Percentiles rank a stretch among this genome's conserved stretches.
phyloP scores from a whole-genome alignment of 1,284 basidiomycete species.

The Stereum hirsutum region DNA sequence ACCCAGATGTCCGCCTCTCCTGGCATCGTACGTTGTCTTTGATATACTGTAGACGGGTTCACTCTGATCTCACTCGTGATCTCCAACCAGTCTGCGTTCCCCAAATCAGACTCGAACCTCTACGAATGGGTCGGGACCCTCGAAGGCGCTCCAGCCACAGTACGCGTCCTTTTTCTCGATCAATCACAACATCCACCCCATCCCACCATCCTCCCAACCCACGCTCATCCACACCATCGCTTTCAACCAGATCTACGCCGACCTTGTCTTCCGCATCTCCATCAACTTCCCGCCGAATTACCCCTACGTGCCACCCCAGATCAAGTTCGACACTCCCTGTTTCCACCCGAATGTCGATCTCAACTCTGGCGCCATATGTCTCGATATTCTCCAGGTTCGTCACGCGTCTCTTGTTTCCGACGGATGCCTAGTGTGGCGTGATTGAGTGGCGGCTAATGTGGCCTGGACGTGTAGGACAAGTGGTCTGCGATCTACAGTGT shows the following conservation, averaged over 20 bases:
- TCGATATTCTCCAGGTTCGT: conserved; percentile 72
- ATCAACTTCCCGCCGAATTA: conserved; percentile 80
- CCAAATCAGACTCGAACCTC: conserved; percentile 72
- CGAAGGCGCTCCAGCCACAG: conserved; percentile 69
- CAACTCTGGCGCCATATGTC: conserved; percentile 69
- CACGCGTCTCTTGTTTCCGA: neutral
- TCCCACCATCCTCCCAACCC: neutral
- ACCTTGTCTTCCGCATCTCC: conserved; percentile 69
- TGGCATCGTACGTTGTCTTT: conserved; percentile 52
- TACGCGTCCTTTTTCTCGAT: conserved; percentile 24
- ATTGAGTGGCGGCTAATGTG: neutral
- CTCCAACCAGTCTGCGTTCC: conserved; percentile 68
- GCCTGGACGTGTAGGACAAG: conserved; percentile 50
- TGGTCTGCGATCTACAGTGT: conserved; percentile 89
- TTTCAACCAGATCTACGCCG: conserved; percentile 56
- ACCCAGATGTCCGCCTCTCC: conserved; percentile 75
- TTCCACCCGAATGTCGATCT: conserved; percentile 85
- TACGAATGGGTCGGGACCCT: conserved; percentile 83
- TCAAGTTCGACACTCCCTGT: conserved; percentile 78
- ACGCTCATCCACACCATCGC: neutral
- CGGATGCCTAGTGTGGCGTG: neutral
- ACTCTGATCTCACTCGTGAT: neutral
- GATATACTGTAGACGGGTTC: neutral
- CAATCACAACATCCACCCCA: neutral
- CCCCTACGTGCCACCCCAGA: conserved; percentile 72